Conservation (phyloP, 345 rosid species). For the Eucalyptus marginata region DNA sequence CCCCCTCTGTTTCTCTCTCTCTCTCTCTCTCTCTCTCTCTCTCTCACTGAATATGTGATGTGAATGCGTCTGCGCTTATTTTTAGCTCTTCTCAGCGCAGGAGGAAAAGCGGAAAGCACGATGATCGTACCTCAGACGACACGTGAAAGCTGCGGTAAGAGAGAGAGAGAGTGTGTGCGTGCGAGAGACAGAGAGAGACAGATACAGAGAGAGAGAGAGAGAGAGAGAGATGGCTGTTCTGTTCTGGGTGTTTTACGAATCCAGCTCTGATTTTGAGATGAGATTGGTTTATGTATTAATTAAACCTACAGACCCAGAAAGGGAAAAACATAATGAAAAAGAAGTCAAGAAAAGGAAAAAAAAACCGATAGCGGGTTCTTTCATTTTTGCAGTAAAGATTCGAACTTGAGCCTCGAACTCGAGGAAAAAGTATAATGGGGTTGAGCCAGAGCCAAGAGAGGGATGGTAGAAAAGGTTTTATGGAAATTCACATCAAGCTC, state of each 20-base stretch:
- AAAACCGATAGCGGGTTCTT: background rate
- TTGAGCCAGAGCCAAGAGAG: background rate
- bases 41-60: background rate
- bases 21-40: background rate
- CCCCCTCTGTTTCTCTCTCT: too few species aligned
- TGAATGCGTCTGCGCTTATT: background rate
- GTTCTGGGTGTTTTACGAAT: background rate
- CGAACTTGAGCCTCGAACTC: background rate
- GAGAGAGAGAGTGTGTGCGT: background rate
- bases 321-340: background rate
- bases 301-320: background rate
- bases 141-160: constrained; percentile 42
- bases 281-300: background rate
- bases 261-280: constrained; percentile 24
- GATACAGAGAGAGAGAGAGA: constrained; percentile 6
- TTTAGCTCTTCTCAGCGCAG: background rate
- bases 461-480: background rate
- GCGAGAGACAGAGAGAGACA: background rate
- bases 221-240: background rate
- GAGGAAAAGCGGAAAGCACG: constrained; percentile 18
- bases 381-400: background rate
- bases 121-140: constrained; percentile 26
- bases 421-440: background rate
- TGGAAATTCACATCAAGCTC: background rate
- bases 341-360: background rate